Evolutionary conservation across 495 filamentous ascomycete species (phyloP), one percentile per base, ranked within the genome.

Genomic region (Podospora pseudoanserina): DNA sequence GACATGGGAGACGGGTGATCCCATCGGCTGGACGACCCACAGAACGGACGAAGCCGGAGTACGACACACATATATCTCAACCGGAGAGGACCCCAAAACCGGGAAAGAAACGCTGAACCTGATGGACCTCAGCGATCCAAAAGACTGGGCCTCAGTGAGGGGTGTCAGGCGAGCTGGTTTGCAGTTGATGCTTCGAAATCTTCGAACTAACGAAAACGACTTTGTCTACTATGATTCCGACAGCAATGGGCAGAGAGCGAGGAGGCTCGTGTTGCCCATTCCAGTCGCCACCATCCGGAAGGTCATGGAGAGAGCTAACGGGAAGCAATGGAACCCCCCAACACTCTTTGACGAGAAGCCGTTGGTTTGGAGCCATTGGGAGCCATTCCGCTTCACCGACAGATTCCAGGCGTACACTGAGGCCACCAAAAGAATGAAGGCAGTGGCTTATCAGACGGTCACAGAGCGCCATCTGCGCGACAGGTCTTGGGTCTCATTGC

Each of bases 101-200:
- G 64, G 65, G 39, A 18, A 28, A 0, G 65, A 32, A 15, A 2
- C 56, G 7, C 71, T 76, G 34, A 32, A 62, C 20, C 9, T 9
- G 5, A 49, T 49, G 39, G 39, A 49, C 13, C 39, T 49, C 39
- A 49, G 39, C 39, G 39, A 49, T 49, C 39, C 39, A 3, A 49
- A 13, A 49, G 39, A 49, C 39, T 75, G 68, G 61, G 76, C 72
- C 23, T 58, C 20, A 9, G 70, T 76, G 57, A 78, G 77, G 54
- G 81, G 79, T 5, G 78, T 77, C 70, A 75, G 77, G 20, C 75
- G 81, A 49, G 80, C 78, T 4, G 80, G 75, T 16, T 71, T 83
- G 23, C 79, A 81, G 54, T 74, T 76, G 27, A 74, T 74, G 56
- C 72, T 82, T 19, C 79, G 78, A 16, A 32, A 64, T 15, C 73